Evolutionary conservation across 352 stramenopile species (phyloP).

Genomic region (Pythium insidiosum): DNA sequence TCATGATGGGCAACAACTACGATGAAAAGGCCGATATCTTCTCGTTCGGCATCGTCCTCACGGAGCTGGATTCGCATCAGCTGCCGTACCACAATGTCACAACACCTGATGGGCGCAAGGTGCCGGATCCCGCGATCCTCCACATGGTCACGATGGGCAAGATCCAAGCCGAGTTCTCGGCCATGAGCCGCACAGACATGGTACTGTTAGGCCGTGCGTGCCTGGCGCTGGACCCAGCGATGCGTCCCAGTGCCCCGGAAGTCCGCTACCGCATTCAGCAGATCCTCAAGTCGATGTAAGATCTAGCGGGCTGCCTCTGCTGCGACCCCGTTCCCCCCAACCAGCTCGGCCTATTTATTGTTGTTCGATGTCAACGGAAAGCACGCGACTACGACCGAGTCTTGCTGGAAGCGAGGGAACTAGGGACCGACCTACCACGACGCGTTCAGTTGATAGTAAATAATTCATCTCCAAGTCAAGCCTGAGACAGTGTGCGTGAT

Average conservation of each 20-base stretch:
- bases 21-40: constrained; percentile 20
- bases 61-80: constrained; percentile 13
- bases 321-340: not conserved
- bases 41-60: constrained; percentile 13
- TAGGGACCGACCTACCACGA: not conserved
- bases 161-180: constrained; percentile 18
- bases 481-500: not conserved
- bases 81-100: constrained; percentile 16
- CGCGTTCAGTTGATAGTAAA: not conserved
- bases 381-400: too few relatives aligned
- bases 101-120: constrained; percentile 12
- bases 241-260: constrained; percentile 15
- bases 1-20: constrained; percentile 24
- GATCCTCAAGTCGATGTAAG: constrained; percentile 7
- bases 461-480: too few relatives aligned
- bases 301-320: not conserved
- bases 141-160: constrained; percentile 25
- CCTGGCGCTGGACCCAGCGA: constrained; percentile 16
- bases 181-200: constrained; percentile 13
- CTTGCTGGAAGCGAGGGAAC: not conserved
- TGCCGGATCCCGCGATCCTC: constrained; percentile 20
- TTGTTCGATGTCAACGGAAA: not conserved
- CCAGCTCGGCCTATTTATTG: not conserved
- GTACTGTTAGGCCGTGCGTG: constrained; percentile 18
- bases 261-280: constrained; percentile 10